Evolutionary conservation across 2,329 filamentous ascomycete species (phyloP).

Genomic region (Pseudocercospora vitis): DNA sequence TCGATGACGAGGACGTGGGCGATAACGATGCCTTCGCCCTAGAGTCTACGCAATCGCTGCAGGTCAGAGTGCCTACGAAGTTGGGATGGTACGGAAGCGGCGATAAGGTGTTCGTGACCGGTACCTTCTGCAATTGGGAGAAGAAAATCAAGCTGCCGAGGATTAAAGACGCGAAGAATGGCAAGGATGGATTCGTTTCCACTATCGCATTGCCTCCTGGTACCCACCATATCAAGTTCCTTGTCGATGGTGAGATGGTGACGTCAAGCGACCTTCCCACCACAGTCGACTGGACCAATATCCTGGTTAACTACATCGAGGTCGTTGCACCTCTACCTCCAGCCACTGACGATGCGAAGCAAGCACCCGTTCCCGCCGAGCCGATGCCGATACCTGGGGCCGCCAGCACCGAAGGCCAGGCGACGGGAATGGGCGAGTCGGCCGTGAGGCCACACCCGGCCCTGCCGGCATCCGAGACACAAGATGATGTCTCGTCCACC

Average conservation of each 20-base stretch:
- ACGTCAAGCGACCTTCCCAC: slow-evolving; percentile 85
- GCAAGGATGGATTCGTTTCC: slow-evolving; percentile 64
- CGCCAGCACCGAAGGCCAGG: slow-evolving; percentile 29
- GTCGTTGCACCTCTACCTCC: slow-evolving; percentile 50
- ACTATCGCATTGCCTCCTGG: slow-evolving; percentile 83
- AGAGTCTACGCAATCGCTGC: slow-evolving; percentile 60
- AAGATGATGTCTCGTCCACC: slow-evolving; percentile 21
- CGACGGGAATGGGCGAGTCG: slow-evolving; percentile 23
- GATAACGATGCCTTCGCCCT: slow-evolving; percentile 68
- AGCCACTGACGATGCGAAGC: slow-evolving; percentile 22
- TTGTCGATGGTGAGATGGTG: slow-evolving; percentile 91
- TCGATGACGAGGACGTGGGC: slow-evolving; percentile 70
- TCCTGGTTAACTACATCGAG: slow-evolving; percentile 97
- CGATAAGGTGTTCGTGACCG: slow-evolving; percentile 95
- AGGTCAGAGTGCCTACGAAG: slow-evolving; percentile 76
- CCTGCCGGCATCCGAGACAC: slow-evolving; percentile 29
- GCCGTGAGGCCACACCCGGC: slow-evolving; percentile 57
- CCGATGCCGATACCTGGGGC: slow-evolving; percentile 36
- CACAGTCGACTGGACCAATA: slow-evolving; percentile 96
- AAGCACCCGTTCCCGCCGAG: slow-evolving; percentile 32
- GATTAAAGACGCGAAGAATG: slow-evolving; percentile 56
- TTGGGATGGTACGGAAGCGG: slow-evolving; percentile 76
- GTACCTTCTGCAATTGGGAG: slow-evolving; percentile 97
- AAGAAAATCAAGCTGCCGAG: slow-evolving; percentile 84
- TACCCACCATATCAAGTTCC: slow-evolving; percentile 94